Evolutionary conservation across 805 yeast genomes (phyloP), one percentile per base, ranked within the genome.

Genomic region (Hanseniaspora guilliermondii): DNA sequence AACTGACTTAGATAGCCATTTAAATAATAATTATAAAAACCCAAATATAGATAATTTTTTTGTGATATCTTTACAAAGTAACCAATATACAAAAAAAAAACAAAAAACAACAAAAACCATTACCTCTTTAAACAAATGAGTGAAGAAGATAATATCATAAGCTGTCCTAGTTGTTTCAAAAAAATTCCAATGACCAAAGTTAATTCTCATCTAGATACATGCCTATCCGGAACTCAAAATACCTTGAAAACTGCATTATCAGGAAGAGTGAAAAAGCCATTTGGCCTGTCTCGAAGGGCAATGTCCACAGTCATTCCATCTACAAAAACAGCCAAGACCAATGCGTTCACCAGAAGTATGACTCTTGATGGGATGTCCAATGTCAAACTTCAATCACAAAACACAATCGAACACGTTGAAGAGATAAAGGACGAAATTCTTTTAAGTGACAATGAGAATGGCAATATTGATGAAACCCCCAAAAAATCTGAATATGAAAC

Each of bases 151-250:
- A 17, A 41, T 2, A 66, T 69, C 68, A 71, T 68, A 2, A 42
- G 57, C 30, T 70, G 73, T 55, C 73, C 73, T 3, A 64, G 68
- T 9, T 70, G 73, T 40, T 39, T 60, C 3, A 58, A 58, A 19
- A 64, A 66, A 3, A 59, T 68, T 1, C 62, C 61, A 14, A 50
- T 69, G 1, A 62, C 59, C 6, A 49, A 57, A 17, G 69, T 70
- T n/a, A 68, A 70, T 45, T 48, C 49, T 9, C 56, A 54, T 38
- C 22, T 54, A 2, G 56, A 54, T 27, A 49, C 36, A 9, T 54
- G 56, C 32, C 45, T 49, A 2, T 46, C 48, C 3, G 37, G 22
- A 5, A 33, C 19, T 8, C 48, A 46, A 27, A 17, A 22, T 14
- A 12, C 47, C 1, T 4, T 49, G 21, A 49, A 49, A 14, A 24